Evolutionary conservation across 208 protist genomes (phyloP).

Genomic region (Herpetomonas samuelpessoai): DNA sequence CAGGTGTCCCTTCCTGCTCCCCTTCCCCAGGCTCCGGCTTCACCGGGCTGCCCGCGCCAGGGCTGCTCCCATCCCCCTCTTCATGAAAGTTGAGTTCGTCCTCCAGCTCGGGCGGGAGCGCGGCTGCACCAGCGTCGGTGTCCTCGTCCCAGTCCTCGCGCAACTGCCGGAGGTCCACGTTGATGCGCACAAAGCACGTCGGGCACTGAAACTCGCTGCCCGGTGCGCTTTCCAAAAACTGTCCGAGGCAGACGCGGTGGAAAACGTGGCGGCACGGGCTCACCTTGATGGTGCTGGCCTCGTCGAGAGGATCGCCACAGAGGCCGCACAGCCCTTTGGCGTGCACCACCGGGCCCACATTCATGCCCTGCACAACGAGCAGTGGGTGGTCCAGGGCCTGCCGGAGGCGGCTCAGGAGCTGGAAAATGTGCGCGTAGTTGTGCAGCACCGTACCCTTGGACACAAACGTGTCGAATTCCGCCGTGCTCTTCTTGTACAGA

Average conservation of each 20-base stretch:
- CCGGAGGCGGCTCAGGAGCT: slow-evolving; percentile 89
- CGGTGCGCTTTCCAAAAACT: slow-evolving; percentile 87
- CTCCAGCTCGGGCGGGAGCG: slow-evolving; percentile 70
- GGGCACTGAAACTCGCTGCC: slow-evolving; percentile 78
- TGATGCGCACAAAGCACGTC: slow-evolving; percentile 83
- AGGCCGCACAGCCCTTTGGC: slow-evolving; percentile 80
- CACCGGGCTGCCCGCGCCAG: neutral
- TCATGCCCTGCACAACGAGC: slow-evolving; percentile 76
- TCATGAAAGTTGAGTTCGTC: slow-evolving; percentile 25
- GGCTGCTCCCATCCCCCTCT: slow-evolving; percentile 10
- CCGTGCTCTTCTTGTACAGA: slow-evolving; percentile 89
- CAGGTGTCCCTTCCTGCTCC: neutral
- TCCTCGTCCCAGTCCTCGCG: slow-evolving; percentile 50
- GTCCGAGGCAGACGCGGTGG: slow-evolving; percentile 77
- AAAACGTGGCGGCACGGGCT: slow-evolving; percentile 82
- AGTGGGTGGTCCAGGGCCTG: slow-evolving; percentile 91
- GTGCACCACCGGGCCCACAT: slow-evolving; percentile 53
- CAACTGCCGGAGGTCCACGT: slow-evolving; percentile 81
- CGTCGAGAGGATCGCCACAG: slow-evolving; percentile 69
- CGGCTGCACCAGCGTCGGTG: slow-evolving; percentile 51
- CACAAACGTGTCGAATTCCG: slow-evolving; percentile 91
- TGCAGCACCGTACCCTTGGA: slow-evolving; percentile 88
- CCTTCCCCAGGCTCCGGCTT: no score
- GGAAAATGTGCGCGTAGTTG: slow-evolving; percentile 95
- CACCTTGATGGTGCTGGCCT: slow-evolving; percentile 48